Conservation (phyloP, 306 rosid genomes). For the Albizia julibrissin region DNA sequence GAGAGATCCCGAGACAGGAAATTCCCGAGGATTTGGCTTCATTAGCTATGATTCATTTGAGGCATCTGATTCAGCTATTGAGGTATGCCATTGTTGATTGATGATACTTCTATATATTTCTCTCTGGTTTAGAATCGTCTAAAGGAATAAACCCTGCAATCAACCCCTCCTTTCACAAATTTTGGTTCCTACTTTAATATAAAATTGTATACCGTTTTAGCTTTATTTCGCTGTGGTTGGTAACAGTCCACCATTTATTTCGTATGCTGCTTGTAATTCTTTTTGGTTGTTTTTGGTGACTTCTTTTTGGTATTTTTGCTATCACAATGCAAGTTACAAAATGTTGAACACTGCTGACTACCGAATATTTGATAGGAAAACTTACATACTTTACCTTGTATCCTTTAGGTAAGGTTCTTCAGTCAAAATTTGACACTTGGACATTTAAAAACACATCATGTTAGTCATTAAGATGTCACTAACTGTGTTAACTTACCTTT, state of each 20-base stretch:
- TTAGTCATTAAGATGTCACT: not conserved
- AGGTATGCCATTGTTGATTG: slow-evolving; percentile 52
- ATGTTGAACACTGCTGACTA: not conserved
- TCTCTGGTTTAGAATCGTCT: not conserved
- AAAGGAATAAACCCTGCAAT: not conserved
- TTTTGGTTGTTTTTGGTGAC: no score
- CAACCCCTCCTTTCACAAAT: slow-evolving; percentile 7
- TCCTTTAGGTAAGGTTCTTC: not conserved
- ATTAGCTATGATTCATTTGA: slow-evolving; percentile 97
- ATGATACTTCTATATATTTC: not conserved
- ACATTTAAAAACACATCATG: not conserved
- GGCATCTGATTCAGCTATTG: slow-evolving; percentile 98
- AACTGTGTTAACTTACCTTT: not conserved
- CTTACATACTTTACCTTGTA: not conserved
- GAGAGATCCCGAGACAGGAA: slow-evolving; percentile 99
- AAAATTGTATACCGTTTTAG: not conserved
- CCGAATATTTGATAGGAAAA: not conserved
- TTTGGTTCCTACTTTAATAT: not conserved
- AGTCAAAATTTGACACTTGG: not conserved
- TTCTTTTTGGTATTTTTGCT: slow-evolving; percentile 7
- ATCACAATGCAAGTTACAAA: not conserved
- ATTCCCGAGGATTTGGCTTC: slow-evolving; percentile 98
- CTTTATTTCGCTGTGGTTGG: not conserved
- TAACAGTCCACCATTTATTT: not conserved
- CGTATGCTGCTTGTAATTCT: not conserved